Base-by-base conservation (phyloP, 768 basidiomycete genomes). In the Nevesoporus exiguus region DNA sequence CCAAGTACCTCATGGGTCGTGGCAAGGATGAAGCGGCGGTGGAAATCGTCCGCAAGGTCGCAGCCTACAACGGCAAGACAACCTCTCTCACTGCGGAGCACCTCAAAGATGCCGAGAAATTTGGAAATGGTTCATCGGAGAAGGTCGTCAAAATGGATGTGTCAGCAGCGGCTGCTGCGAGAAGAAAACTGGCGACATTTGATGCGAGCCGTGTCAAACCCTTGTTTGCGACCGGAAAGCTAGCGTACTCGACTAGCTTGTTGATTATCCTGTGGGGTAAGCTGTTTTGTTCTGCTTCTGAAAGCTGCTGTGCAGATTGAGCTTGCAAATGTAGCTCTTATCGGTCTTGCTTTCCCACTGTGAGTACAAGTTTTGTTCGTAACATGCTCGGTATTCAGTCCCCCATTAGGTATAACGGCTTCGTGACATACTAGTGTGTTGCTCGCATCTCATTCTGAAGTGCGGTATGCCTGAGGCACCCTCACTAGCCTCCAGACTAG, bases 311-410 rank as follows among this genome's bases (percentile, higher is more conserved):
- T 24, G 30, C 24, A 41, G 10, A 17, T 24, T 50, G 27, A 65
- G 27, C 11, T 24, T 31, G 7, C 22, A 59, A 10, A 57, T 57
- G 21, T 25, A 88, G 87, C 81, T 2, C 73, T 90, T 40, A 90
- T 91, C 54, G 89, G 88, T 7, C 76, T 90, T 14, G 88, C 88
- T 3, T 89, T 85, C 58, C 86, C 88, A 15, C 68, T 90, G 73
- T 84, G 58, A 67, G 77, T 66, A 3, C 25, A 31, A 3, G 21
- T 33, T 33, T n/a, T 11, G 7, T 39, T 19, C 9, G 1, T 25
- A 21, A n/a, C 27, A 3, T 44, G 11, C 14, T 43, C 7, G 6
- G 4, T 55, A 11, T 44, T 62, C 17, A 49, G 8, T 19, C n/a
- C 49, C 22, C 3, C 21, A 19, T 14, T 44, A 78, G 77, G 34